A percentile compares a stretch with the other conserved stretches of the same genome.
phyloP scores from a whole-genome alignment of 75 land plant genomes.

The Adiantum capillusveneris region DNA sequence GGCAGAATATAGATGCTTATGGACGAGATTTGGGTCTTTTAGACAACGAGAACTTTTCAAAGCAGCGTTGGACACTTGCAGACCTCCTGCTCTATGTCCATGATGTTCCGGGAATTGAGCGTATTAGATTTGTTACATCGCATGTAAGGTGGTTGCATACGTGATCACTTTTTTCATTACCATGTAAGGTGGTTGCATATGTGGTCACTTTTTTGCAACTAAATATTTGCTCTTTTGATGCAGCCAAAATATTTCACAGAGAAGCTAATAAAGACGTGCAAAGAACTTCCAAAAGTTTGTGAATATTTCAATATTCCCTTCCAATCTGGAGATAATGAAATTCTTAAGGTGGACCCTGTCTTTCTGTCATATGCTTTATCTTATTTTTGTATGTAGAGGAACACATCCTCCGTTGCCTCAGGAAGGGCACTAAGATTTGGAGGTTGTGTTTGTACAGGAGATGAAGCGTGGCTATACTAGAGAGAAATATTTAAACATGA shows the following conservation, averaged over 20 bases:
- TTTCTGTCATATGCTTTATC: too few relatives aligned
- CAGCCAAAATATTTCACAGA: slow-evolving; percentile 9
- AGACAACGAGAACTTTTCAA: not conserved
- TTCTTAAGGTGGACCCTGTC: not conserved
- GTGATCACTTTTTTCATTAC: too few relatives aligned
- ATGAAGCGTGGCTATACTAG: slow-evolving; percentile 7
- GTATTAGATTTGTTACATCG: slow-evolving; percentile 6
- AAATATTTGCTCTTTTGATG: too few relatives aligned
- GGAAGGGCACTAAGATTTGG: not conserved
- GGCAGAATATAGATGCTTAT: slow-evolving; percentile 7
- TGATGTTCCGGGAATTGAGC: slow-evolving; percentile 11
- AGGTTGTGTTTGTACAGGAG: not conserved
- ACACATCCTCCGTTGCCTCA: too few relatives aligned
- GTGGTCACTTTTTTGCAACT: not conserved
- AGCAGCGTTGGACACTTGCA: slow-evolving; percentile 6
- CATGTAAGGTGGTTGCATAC: not conserved
- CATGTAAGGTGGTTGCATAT: slow-evolving; percentile 5
- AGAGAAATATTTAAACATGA: slow-evolving; percentile 7
- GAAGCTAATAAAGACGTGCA: slow-evolving; percentile 4
- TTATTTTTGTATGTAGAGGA: too few relatives aligned
- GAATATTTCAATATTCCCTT: slow-evolving; percentile 10
- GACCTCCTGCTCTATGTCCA: slow-evolving; percentile 4
- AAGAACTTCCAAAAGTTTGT: slow-evolving; percentile 8
- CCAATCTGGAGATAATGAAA: slow-evolving; percentile 2
- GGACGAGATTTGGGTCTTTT: slow-evolving; percentile 5